A percentile compares a stretch with the other conserved stretches of the same genome.
phyloP scores from a whole-genome alignment of 1,284 basidiomycete genomes.

The Anthracocystis walkeri region DNA sequence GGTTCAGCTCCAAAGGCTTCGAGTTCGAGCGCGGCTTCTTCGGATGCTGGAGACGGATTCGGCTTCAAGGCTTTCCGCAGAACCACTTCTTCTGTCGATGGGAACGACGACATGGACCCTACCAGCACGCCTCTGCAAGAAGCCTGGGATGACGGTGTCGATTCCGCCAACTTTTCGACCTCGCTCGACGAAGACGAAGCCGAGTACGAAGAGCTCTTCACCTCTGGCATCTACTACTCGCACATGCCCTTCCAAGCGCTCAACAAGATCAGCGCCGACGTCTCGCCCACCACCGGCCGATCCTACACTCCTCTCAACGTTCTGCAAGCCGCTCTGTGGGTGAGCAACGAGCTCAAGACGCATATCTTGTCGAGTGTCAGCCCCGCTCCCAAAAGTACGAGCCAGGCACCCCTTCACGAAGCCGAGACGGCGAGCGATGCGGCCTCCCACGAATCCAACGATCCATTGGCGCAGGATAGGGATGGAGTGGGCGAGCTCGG shows the following conservation, averaged over 20 bases:
- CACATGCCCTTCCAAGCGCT: slow-evolving; percentile 76
- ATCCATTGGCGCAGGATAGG: slow-evolving; percentile 6
- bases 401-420: slow-evolving; percentile 13
- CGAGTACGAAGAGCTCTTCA: slow-evolving; percentile 75
- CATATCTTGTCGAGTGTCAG: slow-evolving; percentile 37
- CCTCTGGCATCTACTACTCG: slow-evolving; percentile 83
- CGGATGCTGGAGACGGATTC: slow-evolving; percentile 39
- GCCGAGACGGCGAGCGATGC: slow-evolving; percentile 19
- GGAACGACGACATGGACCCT: slow-evolving; percentile 33
- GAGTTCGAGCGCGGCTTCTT: slow-evolving; percentile 18
- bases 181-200: slow-evolving; percentile 55
- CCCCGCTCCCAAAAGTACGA: slow-evolving; percentile 3
- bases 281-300: slow-evolving; percentile 40
- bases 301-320: slow-evolving; percentile 52
- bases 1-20: slow-evolving; percentile 15
- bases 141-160: slow-evolving; percentile 39
- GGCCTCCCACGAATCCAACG: slow-evolving; percentile 12
- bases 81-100: slow-evolving; percentile 15
- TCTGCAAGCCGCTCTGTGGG: slow-evolving; percentile 61
- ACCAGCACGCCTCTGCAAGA: slow-evolving; percentile 37
- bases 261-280: slow-evolving; percentile 46
- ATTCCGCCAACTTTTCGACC: slow-evolving; percentile 28
- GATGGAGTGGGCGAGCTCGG: slow-evolving; percentile 51
- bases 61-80: slow-evolving; percentile 46
- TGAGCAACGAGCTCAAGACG: slow-evolving; percentile 55